phyloP scores from a whole-genome alignment of 208 protist species.

The Leishmania amazonensis region DNA sequence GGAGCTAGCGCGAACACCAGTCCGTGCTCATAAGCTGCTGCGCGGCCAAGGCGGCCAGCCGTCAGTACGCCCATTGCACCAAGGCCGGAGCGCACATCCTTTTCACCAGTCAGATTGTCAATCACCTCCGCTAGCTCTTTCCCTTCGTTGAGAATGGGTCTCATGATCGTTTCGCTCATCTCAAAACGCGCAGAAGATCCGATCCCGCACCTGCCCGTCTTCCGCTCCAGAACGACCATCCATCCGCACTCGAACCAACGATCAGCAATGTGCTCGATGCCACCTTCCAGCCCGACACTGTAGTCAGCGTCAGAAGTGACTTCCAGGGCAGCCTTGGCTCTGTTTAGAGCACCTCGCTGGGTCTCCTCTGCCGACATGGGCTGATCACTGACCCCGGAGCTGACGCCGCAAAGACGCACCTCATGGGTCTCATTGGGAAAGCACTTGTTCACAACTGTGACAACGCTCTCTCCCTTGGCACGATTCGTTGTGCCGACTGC shows the following conservation, averaged over 20 bases:
- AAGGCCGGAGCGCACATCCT: slow-evolving; percentile 71
- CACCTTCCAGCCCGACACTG: slow-evolving; percentile 81
- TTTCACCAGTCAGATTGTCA: slow-evolving; percentile 71
- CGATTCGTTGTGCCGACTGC: slow-evolving; percentile 80
- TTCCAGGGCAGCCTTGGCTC: slow-evolving; percentile 52
- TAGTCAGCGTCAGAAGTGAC: slow-evolving; percentile 58
- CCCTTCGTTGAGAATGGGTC: slow-evolving; percentile 62
- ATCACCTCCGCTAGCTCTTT: slow-evolving; percentile 85
- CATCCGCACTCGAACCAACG: slow-evolving; percentile 87
- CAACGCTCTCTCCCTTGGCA: slow-evolving; percentile 68
- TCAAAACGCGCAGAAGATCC: slow-evolving; percentile 83
- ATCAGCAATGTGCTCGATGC: slow-evolving; percentile 61
- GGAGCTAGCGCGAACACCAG: slow-evolving; percentile 83
- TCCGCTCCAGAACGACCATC: slow-evolving; percentile 71
- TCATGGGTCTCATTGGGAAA: slow-evolving; percentile 58
- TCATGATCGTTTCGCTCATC: slow-evolving; percentile 73
- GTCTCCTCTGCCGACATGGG: slow-evolving; percentile 84
- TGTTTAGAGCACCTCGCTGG: slow-evolving; percentile 46
- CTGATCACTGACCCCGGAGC: slow-evolving; percentile 63
- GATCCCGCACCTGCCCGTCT: slow-evolving; percentile 48
- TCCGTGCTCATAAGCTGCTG: slow-evolving; percentile 71
- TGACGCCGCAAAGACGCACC: slow-evolving; percentile 44
- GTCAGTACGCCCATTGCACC: slow-evolving; percentile 88
- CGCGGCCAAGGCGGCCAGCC: slow-evolving; percentile 58
- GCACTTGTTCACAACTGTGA: slow-evolving; percentile 43